Evolutionary conservation across 148 eudicot species (phyloP), one percentile per base, ranked within the genome.

Genomic region (Rhododendron vialii): DNA sequence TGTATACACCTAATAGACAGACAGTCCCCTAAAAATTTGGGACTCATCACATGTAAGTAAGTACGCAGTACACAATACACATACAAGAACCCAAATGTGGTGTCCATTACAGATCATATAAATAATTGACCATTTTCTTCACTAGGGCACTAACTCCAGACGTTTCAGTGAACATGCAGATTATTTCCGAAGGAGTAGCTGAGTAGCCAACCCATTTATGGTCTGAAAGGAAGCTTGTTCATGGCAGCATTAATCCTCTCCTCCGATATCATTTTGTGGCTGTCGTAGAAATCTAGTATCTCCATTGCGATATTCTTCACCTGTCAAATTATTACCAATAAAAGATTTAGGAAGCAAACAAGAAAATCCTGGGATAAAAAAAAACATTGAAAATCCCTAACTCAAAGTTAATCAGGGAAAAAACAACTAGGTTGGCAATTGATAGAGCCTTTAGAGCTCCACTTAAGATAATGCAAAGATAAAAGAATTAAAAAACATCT

Each of bases 261-360:
- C 3, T 98, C 99, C 41, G 90, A 82, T 82, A 94, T 92, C 86
- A 81, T 90, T 90, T 90, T 93, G 90, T 93, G 93, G 90, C 90
- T 69, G 80, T 95, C 99, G 20, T 95, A 98, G 82, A 95, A 95
- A 88, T 98, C 99, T 45, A 98, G 85, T 79, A 98, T 95, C 92
- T 95, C 99, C 95, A 94, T 98, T 35, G 99, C 93, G 17, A 98
- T 95, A 81, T 98, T 98, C 84, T 98, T 98, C 91, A 98, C 99
- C 99, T 98, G 88, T 77, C 85, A 77, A 86, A 55, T 82, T 26
- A 51, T 47, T 24, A 81, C 1, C 14, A 11, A 82, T 75, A 0
- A 51, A 84, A 18, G 50, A 38, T 82, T 81, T 51, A 80, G 38
- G 84, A 41, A 36, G 9, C 35, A 41, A 51, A 38, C 13, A 36